Base-by-base conservation (phyloP, 1,284 basidiomycete genomes). In the Flammula alnicola region DNA sequence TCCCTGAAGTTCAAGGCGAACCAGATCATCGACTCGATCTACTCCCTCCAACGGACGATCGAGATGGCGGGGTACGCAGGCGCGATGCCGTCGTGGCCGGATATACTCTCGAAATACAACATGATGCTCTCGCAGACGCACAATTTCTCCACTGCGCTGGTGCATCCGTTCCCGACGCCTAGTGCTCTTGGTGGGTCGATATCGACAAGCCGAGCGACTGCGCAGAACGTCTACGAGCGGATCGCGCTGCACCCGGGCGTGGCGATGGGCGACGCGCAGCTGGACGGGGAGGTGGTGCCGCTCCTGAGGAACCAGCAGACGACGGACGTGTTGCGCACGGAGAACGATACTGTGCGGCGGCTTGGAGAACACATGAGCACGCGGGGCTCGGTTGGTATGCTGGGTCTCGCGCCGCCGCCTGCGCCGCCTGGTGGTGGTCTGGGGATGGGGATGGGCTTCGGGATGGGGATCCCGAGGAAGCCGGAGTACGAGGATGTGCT, bases 61-160 rank as follows among this genome's bases (percentile, higher is more conserved):
- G 84, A 89, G 53, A 74, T 70, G 3, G 76, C 78, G 6, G 61
- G 61, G 22, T 75, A 81, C 35, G 76, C 75, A 40, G 64, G 62
- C 29, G 70, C 67, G 11, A 87, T 90, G 80, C 83, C 83, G 2
- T 68, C 86, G 7, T 91, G 90, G 90, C 89, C 88, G 1, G 89
- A 91, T 60, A 81, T 92, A 42, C 74, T 91, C 42, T 83, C 86
- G 14, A 91, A 90, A 71, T 92, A 91, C 77, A 91, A 84, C 58
- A 76, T 89, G 50, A 75, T 92, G 22, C 77, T 92, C 44, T 88
- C 87, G 0, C 89, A 91, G 59, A 88, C 86, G 0, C 86, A 88
- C 61, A 85, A 76, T 57, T 80, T 91, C 57, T 84, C 82, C 31
- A 79, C 74, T 32, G 80, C 82, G 0, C 76, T 86, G 37, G 69